phyloP scores from a whole-genome alignment of 2,329 filamentous ascomycete genomes.

The Chaetomium sp. region DNA sequence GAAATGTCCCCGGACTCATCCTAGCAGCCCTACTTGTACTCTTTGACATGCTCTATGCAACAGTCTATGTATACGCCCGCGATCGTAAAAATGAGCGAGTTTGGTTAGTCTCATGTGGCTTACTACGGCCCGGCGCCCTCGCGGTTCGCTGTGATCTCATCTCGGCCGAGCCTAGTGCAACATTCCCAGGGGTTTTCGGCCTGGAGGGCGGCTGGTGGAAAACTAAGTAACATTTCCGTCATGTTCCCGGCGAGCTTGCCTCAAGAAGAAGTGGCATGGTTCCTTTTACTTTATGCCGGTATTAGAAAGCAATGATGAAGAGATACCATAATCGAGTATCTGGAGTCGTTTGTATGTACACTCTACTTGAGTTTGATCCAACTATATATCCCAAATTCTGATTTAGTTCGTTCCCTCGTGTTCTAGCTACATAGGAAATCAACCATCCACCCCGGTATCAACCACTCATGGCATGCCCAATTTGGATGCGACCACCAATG shows the following conservation, averaged over 20 bases:
- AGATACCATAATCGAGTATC: not conserved
- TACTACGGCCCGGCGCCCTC: not conserved
- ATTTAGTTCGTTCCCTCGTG: not conserved
- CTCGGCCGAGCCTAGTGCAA: constrained; percentile 7
- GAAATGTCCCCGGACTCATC: not conserved
- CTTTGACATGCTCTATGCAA: not conserved
- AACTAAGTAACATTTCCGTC: not conserved
- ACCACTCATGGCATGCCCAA: not conserved
- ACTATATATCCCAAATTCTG: not conserved
- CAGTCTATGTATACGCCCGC: not conserved
- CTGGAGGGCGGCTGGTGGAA: not conserved
- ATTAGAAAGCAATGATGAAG: not conserved
- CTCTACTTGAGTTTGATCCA: not conserved
- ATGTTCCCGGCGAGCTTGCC: not conserved
- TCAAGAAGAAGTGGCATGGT: not conserved
- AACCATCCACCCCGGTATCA: not conserved
- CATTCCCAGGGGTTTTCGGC: not conserved
- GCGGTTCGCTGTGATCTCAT: not conserved
- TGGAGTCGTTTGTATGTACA: not conserved
- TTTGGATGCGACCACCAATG: not conserved
- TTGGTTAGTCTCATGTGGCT: not conserved
- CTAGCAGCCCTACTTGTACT: not conserved
- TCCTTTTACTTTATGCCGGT: not conserved
- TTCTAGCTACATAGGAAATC: not conserved
- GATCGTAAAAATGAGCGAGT: not conserved